Evolutionary conservation across 139 green algal species (phyloP).

Genomic region (Parachlorella kessleri): DNA sequence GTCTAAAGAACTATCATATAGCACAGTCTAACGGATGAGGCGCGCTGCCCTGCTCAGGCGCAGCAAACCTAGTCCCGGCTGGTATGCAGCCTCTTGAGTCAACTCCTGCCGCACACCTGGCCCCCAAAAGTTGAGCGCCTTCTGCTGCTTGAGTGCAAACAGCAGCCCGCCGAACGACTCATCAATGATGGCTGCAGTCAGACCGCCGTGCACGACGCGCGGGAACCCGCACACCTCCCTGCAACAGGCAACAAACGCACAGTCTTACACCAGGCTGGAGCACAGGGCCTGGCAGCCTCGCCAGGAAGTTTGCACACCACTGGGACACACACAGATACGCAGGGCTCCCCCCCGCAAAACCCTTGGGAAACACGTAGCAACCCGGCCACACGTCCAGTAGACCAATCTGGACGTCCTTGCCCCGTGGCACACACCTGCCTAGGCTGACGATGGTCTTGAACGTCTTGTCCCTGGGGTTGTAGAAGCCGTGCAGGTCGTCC

Average conservation of each 20-base stretch:
- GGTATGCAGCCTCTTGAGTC: no score
- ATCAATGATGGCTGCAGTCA: constrained; percentile 81
- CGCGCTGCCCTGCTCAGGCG: no score
- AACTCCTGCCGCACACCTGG: no score
- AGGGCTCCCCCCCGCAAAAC: not conserved
- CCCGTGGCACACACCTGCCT: constrained; percentile 25
- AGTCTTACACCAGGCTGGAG: no score
- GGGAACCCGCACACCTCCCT: constrained; percentile 61
- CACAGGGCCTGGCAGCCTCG: not conserved
- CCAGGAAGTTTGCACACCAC: not conserved
- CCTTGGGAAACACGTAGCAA: not conserved
- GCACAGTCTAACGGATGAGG: no score
- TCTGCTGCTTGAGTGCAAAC: constrained; percentile 42
- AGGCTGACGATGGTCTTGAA: constrained; percentile 46
- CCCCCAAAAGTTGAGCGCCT: constrained; percentile 23
- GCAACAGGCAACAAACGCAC: no score
- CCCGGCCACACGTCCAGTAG: not conserved
- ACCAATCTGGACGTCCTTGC: not conserved
- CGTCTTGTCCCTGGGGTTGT: constrained; percentile 37
- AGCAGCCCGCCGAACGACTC: constrained; percentile 69
- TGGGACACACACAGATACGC: constrained; percentile 11
- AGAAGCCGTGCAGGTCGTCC: constrained; percentile 61
- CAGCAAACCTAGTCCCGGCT: no score
- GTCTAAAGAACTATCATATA: no score
- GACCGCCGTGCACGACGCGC: constrained; percentile 69